Conservation (phyloP, 192 early-diverging fungal genomes). For the Dissophora globulifera region DNA sequence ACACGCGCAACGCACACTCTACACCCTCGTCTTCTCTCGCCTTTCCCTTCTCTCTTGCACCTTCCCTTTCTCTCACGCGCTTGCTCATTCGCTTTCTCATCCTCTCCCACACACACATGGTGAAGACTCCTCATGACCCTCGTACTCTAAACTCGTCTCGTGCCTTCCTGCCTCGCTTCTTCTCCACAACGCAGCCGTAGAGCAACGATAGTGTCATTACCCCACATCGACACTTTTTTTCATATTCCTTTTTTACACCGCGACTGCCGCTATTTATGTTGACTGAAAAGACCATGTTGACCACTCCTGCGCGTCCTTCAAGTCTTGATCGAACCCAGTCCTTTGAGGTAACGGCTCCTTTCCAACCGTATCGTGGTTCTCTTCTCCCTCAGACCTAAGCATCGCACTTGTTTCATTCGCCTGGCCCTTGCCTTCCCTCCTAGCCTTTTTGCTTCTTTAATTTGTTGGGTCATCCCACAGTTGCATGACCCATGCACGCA, state of each 20-base stretch:
- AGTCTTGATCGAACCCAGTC: slow-evolving; percentile 30
- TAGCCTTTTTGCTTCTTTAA: background rate
- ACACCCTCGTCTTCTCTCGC: background rate
- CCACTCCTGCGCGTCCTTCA: slow-evolving; percentile 22
- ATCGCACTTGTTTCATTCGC: too few relatives aligned
- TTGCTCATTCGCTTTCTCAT: too few relatives aligned
- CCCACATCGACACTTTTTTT: background rate
- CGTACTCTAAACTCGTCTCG: background rate
- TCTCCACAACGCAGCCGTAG: too few relatives aligned
- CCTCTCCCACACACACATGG: too few relatives aligned
- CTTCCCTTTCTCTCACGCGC: background rate
- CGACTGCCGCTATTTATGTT: slow-evolving; percentile 14
- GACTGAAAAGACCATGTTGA: slow-evolving; percentile 34
- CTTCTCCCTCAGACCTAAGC: too few relatives aligned
- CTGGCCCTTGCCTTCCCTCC: too few relatives aligned
- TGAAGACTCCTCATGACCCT: background rate
- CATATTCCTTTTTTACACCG: background rate
- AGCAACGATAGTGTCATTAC: too few relatives aligned
- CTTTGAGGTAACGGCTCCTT: slow-evolving; percentile 20
- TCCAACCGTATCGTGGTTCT: too few relatives aligned
- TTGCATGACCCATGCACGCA: background rate
- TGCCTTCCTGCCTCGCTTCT: background rate
- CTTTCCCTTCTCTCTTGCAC: background rate
- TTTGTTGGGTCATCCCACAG: background rate
- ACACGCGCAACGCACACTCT: too few relatives aligned